Percentiles rank a stretch among this genome's conserved stretches.
Conservation (phyloP, 805 yeast genomes). For the Ogataea zsoltii region DNA sequence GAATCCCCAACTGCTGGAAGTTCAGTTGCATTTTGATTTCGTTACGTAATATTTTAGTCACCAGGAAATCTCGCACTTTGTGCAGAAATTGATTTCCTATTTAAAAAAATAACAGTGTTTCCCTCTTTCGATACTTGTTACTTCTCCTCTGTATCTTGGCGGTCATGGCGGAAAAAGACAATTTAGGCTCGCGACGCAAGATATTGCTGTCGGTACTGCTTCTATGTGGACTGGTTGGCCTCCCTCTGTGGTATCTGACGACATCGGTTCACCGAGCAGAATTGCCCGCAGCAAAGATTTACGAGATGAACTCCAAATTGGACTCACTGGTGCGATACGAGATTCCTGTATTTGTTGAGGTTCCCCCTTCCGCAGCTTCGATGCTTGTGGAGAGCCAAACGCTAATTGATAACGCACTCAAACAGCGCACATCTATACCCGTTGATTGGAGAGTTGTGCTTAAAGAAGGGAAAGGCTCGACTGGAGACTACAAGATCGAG, state of each 20-base stretch:
- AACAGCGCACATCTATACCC: constrained; percentile 10
- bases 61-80: no score
- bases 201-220: constrained; percentile 30
- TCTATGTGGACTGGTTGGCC: constrained; percentile 42
- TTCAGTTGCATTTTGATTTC: no score
- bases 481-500: constrained; percentile 39
- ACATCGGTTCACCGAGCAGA: constrained; percentile 65
- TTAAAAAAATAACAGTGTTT: background rate
- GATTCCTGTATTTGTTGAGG: constrained; percentile 46
- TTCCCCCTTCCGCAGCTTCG: constrained; percentile 33
- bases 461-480: constrained; percentile 26
- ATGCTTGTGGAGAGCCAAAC: constrained; percentile 38
- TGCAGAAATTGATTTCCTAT: no score
- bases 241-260: constrained; percentile 61
- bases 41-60: no score
- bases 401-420: constrained; percentile 32
- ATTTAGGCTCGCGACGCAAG: constrained; percentile 15
- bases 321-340: constrained; percentile 32
- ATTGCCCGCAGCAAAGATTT: constrained; percentile 50
- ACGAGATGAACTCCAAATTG: constrained; percentile 19
- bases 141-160: no score
- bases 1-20: no score
- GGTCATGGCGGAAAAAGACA: constrained; percentile 1
- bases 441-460: constrained; percentile 35
- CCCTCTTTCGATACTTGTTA: background rate